phyloP scores from a whole-genome alignment of 306 rosid genomes.

The Cyamopsis tetragonoloba region DNA sequence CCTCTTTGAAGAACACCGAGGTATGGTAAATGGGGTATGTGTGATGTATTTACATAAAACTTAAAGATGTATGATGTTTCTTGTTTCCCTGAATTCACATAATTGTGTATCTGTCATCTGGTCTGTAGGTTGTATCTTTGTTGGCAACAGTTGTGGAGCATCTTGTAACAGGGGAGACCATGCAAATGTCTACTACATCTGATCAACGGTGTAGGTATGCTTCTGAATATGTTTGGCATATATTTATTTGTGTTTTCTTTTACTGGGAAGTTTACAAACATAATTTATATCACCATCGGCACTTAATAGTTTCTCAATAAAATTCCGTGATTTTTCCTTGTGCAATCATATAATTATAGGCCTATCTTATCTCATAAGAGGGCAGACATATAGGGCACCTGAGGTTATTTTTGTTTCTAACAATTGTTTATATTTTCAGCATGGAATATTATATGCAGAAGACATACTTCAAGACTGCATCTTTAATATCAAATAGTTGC shows the following conservation, averaged over 20 bases:
- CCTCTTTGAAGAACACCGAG: slow-evolving; percentile 87
- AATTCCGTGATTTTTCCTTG: not conserved
- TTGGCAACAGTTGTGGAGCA: slow-evolving; percentile 79
- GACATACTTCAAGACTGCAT: slow-evolving; percentile 93
- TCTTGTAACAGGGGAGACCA: slow-evolving; percentile 95
- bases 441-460: slow-evolving; percentile 91
- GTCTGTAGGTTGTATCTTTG: slow-evolving; percentile 74
- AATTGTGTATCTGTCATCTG: not conserved
- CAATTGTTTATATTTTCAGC: slow-evolving; percentile 53
- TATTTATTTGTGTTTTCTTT: slow-evolving; percentile 14
- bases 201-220: slow-evolving; percentile 86
- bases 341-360: not conserved
- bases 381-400: not conserved
- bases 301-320: not conserved
- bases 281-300: not conserved
- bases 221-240: slow-evolving; percentile 26
- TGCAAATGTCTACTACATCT: slow-evolving; percentile 86
- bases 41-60: not conserved
- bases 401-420: slow-evolving; percentile 13
- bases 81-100: slow-evolving; percentile 2
- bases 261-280: not conserved
- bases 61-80: not conserved
- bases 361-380: not conserved
- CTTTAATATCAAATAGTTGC: slow-evolving; percentile 93
- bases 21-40: slow-evolving; percentile 34